These are phyloP conservation scores for Trichoderma parareesei DNA, from an alignment of 495 filamentous ascomycete species.

Conservation along the genomic window DNA sequence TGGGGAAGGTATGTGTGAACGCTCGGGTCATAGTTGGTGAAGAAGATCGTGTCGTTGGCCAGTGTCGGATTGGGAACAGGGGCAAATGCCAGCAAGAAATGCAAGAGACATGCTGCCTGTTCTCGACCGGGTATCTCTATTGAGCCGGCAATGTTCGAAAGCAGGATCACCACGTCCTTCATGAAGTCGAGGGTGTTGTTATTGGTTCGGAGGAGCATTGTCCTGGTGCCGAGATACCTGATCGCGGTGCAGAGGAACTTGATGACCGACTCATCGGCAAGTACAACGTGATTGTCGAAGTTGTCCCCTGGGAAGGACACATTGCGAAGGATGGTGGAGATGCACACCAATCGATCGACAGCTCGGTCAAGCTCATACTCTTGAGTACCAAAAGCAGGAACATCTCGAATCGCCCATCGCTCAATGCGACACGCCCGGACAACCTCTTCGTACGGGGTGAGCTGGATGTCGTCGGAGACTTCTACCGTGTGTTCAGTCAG, in stretches of 20 bases:
- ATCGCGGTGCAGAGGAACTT: constrained; percentile 75
- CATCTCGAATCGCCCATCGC: constrained; percentile 56
- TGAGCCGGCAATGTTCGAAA: constrained; percentile 77
- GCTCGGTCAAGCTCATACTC: constrained; percentile 80
- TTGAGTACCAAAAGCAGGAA: constrained; percentile 63
- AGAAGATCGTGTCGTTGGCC: constrained; percentile 53
- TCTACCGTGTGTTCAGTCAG: constrained; percentile 73
- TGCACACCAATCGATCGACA: constrained; percentile 78
- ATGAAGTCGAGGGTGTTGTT: constrained; percentile 86
- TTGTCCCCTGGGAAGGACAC: constrained; percentile 55
- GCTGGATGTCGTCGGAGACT: constrained; percentile 71
- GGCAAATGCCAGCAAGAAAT: constrained; percentile 85
- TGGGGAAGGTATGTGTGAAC: constrained; percentile 83
- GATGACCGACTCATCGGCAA: constrained; percentile 68
- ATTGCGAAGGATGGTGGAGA: constrained; percentile 88
- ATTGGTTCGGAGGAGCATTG: constrained; percentile 71
- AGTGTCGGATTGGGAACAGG: constrained; percentile 55
- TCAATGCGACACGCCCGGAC: constrained; percentile 68
- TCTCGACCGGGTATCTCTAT: constrained; percentile 81
- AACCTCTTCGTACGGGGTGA: constrained; percentile 82
- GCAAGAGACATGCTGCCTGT: constrained; percentile 76
- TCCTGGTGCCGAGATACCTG: constrained; percentile 80
- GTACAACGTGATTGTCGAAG: constrained; percentile 60
- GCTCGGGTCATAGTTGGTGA: constrained; percentile 68
- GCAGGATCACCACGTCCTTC: constrained; percentile 84